These are phyloP conservation scores for Senna tora DNA, from an alignment of 306 rosid species.

Conservation along the genomic window DNA sequence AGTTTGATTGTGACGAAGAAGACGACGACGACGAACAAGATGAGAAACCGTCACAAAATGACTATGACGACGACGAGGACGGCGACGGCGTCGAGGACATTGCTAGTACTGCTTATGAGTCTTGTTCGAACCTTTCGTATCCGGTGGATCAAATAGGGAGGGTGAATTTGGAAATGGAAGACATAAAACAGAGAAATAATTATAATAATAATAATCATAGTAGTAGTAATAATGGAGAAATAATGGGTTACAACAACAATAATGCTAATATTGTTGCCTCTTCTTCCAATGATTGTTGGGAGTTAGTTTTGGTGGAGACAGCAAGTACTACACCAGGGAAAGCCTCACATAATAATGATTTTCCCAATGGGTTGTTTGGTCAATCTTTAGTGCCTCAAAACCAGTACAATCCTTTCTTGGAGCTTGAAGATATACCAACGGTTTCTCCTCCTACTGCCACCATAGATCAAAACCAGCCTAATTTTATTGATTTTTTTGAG, in stretches of 20 bases:
- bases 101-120: slow-evolving; percentile 30
- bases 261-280: background rate
- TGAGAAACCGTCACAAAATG: slow-evolving; percentile 39
- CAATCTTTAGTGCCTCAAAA: slow-evolving; percentile 39
- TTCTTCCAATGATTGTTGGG: slow-evolving; percentile 52
- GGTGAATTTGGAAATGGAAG: slow-evolving; percentile 38
- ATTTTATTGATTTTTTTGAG: slow-evolving; percentile 27
- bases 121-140: slow-evolving; percentile 32
- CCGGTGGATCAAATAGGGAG: slow-evolving; percentile 19
- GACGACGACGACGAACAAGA: slow-evolving; percentile 35
- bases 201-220: no score
- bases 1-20: slow-evolving; percentile 35
- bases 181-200: background rate
- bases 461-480: background rate
- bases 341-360: slow-evolving; percentile 3
- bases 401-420: slow-evolving; percentile 72
- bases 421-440: slow-evolving; percentile 47
- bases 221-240: no score
- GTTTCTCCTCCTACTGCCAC: slow-evolving; percentile 11
- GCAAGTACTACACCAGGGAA: slow-evolving; percentile 27
- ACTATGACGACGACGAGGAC: slow-evolving; percentile 34
- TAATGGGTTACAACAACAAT: slow-evolving; percentile 35
- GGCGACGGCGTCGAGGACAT: slow-evolving; percentile 46
- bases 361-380: slow-evolving; percentile 39
- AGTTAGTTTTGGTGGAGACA: slow-evolving; percentile 56